Evolutionary conservation across 306 rosid species (phyloP).

Genomic region (Rubus parviflorus): DNA sequence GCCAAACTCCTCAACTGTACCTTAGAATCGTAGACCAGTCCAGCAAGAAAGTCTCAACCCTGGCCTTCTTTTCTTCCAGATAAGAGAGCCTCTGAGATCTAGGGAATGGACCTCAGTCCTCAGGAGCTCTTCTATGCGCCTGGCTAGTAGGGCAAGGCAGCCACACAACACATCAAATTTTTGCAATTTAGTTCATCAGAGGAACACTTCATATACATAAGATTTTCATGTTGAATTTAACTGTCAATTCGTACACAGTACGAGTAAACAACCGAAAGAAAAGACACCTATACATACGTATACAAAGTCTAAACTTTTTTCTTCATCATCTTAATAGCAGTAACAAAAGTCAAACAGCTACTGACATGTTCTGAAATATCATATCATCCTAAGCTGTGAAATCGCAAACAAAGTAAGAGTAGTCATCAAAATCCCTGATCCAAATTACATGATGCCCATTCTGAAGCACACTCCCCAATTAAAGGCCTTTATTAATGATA

Average conservation of each 20-base stretch:
- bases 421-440: constrained; percentile 14
- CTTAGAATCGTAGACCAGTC: neutral
- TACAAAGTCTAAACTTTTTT: neutral
- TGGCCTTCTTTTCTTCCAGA: too few relatives aligned
- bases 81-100: neutral
- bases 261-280: neutral
- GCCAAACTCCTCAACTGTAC: neutral
- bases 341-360: neutral
- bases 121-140: neutral
- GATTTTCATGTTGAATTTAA: neutral
- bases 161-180: neutral
- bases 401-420: neutral
- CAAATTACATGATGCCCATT: constrained; percentile 15
- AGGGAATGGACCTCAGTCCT: neutral
- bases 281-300: neutral
- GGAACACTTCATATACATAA: neutral
- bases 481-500: constrained; percentile 22
- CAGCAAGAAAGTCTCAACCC: neutral
- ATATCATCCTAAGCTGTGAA: constrained; percentile 5
- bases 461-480: constrained; percentile 8
- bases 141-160: neutral
- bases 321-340: constrained; percentile 14
- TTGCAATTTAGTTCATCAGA: neutral
- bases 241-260: neutral
- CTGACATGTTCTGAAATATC: neutral